Conservation (phyloP, 495 filamentous ascomycete genomes). For the Cercophora newfieldiana region DNA sequence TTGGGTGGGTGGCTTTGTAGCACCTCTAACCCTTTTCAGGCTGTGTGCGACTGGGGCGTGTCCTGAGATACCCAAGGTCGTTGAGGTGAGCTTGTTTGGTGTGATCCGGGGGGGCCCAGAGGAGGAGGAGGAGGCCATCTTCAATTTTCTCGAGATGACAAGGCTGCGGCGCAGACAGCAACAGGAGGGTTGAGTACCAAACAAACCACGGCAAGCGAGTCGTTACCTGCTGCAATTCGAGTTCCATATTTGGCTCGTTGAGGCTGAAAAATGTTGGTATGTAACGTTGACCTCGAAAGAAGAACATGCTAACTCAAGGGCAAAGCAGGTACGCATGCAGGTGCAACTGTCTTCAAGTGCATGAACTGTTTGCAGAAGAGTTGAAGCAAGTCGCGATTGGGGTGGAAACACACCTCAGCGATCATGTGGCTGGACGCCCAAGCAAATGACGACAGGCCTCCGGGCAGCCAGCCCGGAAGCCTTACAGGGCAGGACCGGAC, state of each 20-base stretch:
- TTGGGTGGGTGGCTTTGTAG: not conserved
- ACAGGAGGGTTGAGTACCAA: not conserved
- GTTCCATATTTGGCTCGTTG: not conserved
- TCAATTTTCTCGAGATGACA: not conserved
- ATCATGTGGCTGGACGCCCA: not conserved
- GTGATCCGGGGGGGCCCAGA: not conserved
- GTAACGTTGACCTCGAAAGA: not conserved
- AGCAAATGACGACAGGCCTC: not conserved
- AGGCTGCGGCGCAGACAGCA: not conserved
- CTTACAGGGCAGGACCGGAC: not conserved
- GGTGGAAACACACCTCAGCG: not conserved
- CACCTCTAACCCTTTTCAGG: not conserved
- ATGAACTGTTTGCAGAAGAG: not conserved
- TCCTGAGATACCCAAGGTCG: not conserved
- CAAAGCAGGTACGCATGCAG: not conserved
- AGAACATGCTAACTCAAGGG: not conserved
- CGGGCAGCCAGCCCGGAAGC: not conserved
- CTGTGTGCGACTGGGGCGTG: not conserved
- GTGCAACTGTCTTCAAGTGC: not conserved
- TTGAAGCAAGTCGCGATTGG: not conserved
- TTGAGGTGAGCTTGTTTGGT: not conserved
- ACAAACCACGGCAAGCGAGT: not conserved
- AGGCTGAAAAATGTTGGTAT: not conserved
- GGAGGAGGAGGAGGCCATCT: not conserved
- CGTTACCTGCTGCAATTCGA: not conserved